Evolutionary conservation across 2,329 filamentous ascomycete species (phyloP), one percentile per base, ranked within the genome.

Genomic region (Phialemonium atrogriseum): DNA sequence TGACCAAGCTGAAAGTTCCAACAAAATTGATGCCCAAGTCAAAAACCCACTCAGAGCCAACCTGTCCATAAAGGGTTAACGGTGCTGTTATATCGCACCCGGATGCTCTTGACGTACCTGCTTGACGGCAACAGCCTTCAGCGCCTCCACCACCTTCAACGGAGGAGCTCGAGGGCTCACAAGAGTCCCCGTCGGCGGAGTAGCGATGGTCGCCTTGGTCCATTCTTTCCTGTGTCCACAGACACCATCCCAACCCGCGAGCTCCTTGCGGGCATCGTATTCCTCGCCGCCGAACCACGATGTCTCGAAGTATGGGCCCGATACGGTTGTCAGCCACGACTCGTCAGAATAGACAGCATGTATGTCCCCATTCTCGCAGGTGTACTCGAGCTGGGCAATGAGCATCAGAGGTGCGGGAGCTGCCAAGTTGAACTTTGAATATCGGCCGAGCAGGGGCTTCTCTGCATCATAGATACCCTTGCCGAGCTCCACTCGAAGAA

Each of bases 211-310:
- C 5, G 38, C 33, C 4, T 35, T 30, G 9, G 10, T 32, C 36
- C 36, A 39, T 7, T 12, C n/a, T 3, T 27, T 27, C 11, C 39
- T 21, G 14, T 30, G 27, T 5, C 28, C 25, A 15, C 30, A 25
- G 5, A 19, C 14, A 1, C 19, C 16, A 2, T 31, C 30, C 39
- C 39, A 39, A 12, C 31, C 13, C 1, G 20, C 5, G 10, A 36
- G 19, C 13, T 32, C 37, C 17, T 33, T 39, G 10, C 36, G 17
- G 7, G 33, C 36, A 11, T 39, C 36, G 4, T 35, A 37, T 11
- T 41, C 39, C 17, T 39, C 36, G 7, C 36, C 36, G 13, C 39
- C 36, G 22, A 34, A 39, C 33, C 39, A 41, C 3, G 33, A 30
- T 4, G 24, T 31, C 24, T 41, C 36, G 10, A 39, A 5, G 17